A percentile compares a stretch with the other conserved stretches of the same genome.
These are phyloP conservation scores for Agaricus blazei DNA, from an alignment of 768 basidiomycete genomes.

Conservation along the genomic window DNA sequence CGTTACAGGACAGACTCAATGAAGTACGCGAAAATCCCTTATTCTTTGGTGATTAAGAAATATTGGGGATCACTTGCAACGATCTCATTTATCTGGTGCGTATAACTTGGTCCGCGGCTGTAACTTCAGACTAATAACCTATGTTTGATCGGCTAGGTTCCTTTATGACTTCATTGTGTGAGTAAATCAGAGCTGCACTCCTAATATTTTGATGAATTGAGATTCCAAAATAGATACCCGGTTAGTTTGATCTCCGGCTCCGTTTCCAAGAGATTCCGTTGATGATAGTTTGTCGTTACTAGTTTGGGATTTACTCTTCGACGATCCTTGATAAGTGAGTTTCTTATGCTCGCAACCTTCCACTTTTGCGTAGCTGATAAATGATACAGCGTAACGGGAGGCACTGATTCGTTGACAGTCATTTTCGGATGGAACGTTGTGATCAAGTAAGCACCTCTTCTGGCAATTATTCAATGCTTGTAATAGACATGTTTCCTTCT, in stretches of 20 bases:
- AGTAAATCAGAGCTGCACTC: conserved; percentile 17
- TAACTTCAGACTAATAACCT: not conserved
- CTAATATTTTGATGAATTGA: not conserved
- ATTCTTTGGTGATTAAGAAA: conserved; percentile 66
- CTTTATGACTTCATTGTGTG: conserved; percentile 79
- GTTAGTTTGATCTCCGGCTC: conserved; percentile 31
- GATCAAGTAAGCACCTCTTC: conserved; percentile 54
- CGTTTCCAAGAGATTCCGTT: too few relatives aligned
- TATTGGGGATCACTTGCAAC: conserved; percentile 77
- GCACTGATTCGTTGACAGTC: conserved; percentile 42
- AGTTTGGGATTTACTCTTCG: conserved; percentile 82
- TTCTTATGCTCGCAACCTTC: not conserved
- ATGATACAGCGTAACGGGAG: conserved; percentile 50
- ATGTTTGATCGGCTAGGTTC: conserved; percentile 37
- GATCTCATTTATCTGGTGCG: conserved; percentile 71
- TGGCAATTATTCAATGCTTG: not conserved
- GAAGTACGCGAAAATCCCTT: conserved; percentile 71
- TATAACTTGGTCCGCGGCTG: conserved; percentile 2
- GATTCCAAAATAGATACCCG: conserved; percentile 44
- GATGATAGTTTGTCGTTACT: conserved; percentile 1
- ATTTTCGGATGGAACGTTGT: conserved; percentile 84
- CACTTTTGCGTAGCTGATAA: not conserved
- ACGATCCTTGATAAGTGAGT: conserved; percentile 63
- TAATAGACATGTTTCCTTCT: not conserved
- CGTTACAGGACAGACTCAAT: conserved; percentile 75